Evolutionary conservation across 176 grass and related monocot species (phyloP).

Genomic region (Luzula sylvatica): DNA sequence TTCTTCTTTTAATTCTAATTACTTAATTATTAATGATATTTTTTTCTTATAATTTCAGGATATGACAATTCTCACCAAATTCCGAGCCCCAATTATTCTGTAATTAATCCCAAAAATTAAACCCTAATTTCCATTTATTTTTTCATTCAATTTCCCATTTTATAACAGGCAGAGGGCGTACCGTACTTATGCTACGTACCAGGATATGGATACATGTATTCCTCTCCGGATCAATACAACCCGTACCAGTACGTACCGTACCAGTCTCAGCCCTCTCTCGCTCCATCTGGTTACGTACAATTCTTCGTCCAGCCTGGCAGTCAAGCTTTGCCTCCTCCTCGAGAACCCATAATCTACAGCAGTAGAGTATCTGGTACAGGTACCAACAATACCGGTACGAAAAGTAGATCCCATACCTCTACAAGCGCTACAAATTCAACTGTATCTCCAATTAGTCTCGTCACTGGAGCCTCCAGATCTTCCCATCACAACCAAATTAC

Average conservation of each 20-base stretch:
- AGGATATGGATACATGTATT: conserved; percentile 50
- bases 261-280: conserved; percentile 36
- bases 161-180: conserved; percentile 34
- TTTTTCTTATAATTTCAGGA: conserved; percentile 27
- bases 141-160: conserved; percentile 3
- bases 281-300: conserved; percentile 40
- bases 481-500: conserved; percentile 33
- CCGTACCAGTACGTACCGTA: conserved; percentile 43
- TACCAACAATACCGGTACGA: conserved; percentile 26
- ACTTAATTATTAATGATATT: background rate
- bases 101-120: background rate
- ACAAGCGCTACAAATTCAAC: conserved; percentile 24
- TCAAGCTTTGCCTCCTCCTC: conserved; percentile 29
- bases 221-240: conserved; percentile 40
- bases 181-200: conserved; percentile 60
- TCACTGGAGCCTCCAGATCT: conserved; percentile 19
- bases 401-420: conserved; percentile 29
- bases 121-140: conserved; percentile 18
- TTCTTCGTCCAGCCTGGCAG: conserved; percentile 35
- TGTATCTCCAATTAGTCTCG: conserved; percentile 19
- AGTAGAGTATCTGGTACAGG: conserved; percentile 9
- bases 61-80: conserved; percentile 54
- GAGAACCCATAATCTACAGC: background rate
- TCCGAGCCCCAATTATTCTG: background rate
- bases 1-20: too few species aligned